Evolutionary conservation across 2,329 filamentous ascomycete genomes (phyloP).

Genomic region (Hymenoscyphus repandus): DNA sequence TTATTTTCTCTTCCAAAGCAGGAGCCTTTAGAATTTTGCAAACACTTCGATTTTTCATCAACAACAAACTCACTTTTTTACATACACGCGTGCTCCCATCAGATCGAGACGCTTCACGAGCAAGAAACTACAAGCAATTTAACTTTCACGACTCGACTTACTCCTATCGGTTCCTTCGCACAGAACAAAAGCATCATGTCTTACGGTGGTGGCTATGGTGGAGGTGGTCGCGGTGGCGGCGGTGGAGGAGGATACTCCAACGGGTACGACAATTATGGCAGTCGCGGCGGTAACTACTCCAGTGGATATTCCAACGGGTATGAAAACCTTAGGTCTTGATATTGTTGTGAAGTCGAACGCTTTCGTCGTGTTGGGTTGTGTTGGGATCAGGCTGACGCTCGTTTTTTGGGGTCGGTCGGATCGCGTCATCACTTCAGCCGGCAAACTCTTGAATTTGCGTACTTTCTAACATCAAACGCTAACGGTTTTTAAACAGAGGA

Average conservation of each 20-base stretch:
- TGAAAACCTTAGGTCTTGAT: conserved; percentile 34
- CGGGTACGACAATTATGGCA: conserved; percentile 49
- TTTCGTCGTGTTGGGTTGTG: conserved; percentile 28
- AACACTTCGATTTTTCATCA: too few species aligned
- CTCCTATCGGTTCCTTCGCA: conserved; percentile 13
- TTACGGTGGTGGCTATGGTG: conserved; percentile 51
- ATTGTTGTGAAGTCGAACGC: conserved; percentile 31
- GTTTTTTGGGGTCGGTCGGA: conserved; percentile 9
- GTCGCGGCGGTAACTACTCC: conserved; percentile 38
- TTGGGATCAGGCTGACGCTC: conserved; percentile 21
- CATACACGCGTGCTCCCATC: not conserved
- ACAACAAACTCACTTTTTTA: too few species aligned
- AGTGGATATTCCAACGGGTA: conserved; percentile 48
- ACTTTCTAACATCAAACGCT: conserved; percentile 28
- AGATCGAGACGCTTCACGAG: not conserved
- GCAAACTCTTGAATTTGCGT: conserved; percentile 18
- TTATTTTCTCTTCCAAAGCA: not conserved
- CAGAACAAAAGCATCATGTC: conserved; percentile 51
- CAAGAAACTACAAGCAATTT: not conserved
- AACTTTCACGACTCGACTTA: conserved; percentile 9
- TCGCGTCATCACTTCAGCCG: conserved; percentile 14
- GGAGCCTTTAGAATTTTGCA: too few species aligned
- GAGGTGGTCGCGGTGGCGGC: conserved; percentile 37
- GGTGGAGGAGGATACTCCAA: conserved; percentile 46
- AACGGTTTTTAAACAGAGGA: conserved; percentile 39